Conservation (phyloP, 1,139 yeast species). For the Suhomyces atakaporum region DNA sequence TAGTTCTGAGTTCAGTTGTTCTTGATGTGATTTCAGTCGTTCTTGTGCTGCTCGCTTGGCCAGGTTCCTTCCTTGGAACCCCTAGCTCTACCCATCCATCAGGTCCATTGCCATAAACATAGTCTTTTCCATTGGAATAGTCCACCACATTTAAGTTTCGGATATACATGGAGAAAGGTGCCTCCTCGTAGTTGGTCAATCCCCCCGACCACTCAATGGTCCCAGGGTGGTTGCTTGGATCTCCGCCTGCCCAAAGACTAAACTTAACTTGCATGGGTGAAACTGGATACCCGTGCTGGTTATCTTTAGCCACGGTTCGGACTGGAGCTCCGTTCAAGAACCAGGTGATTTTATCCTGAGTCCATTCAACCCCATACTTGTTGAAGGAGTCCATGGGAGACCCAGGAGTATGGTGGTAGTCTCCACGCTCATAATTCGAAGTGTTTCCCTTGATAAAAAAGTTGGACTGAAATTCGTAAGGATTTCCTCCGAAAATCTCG, state of each 20-base stretch:
- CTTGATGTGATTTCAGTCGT: no score
- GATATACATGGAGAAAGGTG: slow-evolving; percentile 39
- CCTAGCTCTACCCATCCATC: slow-evolving; percentile 13
- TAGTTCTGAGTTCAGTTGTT: no score
- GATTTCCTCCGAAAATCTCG: slow-evolving; percentile 46
- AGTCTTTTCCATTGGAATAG: slow-evolving; percentile 36
- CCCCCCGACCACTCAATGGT: slow-evolving; percentile 52
- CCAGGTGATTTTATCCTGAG: slow-evolving; percentile 36
- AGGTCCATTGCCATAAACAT: slow-evolving; percentile 31
- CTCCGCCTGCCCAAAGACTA: slow-evolving; percentile 49
- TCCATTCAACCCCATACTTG: slow-evolving; percentile 43
- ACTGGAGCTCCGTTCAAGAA: slow-evolving; percentile 30
- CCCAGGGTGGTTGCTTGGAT: slow-evolving; percentile 45
- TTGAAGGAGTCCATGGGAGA: slow-evolving; percentile 29
- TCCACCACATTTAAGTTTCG: slow-evolving; percentile 32
- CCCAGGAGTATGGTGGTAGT: slow-evolving; percentile 27
- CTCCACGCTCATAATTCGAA: slow-evolving; percentile 44
- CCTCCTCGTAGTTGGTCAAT: slow-evolving; percentile 34
- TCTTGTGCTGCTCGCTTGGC: not conserved
- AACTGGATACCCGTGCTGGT: slow-evolving; percentile 36
- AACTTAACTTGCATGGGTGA: slow-evolving; percentile 43
- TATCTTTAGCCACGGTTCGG: slow-evolving; percentile 23
- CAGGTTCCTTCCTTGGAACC: not conserved
- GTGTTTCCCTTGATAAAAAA: slow-evolving; percentile 49
- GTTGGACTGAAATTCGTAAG: slow-evolving; percentile 40